phyloP scores from a whole-genome alignment of 2,329 filamentous ascomycete species.

The Pyrenophora teres region DNA sequence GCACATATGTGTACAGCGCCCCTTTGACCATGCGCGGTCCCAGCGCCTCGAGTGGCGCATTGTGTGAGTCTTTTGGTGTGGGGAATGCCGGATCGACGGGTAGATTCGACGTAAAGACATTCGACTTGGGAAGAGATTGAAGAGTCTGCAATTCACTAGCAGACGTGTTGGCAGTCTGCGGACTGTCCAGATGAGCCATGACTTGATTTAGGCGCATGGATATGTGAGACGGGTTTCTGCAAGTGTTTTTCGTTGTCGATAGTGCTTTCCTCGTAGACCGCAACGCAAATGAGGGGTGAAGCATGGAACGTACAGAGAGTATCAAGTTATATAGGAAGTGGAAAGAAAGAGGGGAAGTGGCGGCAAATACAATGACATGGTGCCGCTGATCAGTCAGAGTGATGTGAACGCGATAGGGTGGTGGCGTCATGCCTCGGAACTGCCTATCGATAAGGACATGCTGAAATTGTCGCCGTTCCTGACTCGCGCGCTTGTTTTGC shows the following conservation, averaged over 20 bases:
- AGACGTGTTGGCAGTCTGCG: constrained; percentile 24
- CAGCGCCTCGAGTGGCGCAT: constrained; percentile 75
- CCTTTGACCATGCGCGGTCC: constrained; percentile 81
- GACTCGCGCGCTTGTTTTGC: constrained; percentile 18
- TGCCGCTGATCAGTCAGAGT: constrained; percentile 4
- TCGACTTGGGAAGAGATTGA: constrained; percentile 65
- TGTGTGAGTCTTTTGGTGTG: constrained; percentile 80
- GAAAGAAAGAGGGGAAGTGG: constrained; percentile 8
- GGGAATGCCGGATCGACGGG: constrained; percentile 79
- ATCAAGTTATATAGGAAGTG: not conserved
- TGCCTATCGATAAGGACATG: constrained; percentile 24
- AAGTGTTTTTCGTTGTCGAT: constrained; percentile 4
- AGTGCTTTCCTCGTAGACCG: constrained; percentile 8
- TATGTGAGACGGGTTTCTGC: constrained; percentile 14
- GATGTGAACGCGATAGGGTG: constrained; percentile 21
- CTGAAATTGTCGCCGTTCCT: constrained; percentile 11
- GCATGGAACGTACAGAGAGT: constrained; percentile 17
- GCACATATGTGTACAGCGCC: constrained; percentile 88
- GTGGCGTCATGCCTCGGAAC: constrained; percentile 33
- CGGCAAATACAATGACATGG: constrained; percentile 13
- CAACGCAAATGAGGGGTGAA: constrained; percentile 17
- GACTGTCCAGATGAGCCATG: constrained; percentile 50
- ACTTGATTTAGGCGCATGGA: constrained; percentile 50
- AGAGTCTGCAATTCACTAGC: constrained; percentile 43
- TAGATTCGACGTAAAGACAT: constrained; percentile 67